Conservation (phyloP, 176 grass and related monocot species). For the Oryza punctata region DNA sequence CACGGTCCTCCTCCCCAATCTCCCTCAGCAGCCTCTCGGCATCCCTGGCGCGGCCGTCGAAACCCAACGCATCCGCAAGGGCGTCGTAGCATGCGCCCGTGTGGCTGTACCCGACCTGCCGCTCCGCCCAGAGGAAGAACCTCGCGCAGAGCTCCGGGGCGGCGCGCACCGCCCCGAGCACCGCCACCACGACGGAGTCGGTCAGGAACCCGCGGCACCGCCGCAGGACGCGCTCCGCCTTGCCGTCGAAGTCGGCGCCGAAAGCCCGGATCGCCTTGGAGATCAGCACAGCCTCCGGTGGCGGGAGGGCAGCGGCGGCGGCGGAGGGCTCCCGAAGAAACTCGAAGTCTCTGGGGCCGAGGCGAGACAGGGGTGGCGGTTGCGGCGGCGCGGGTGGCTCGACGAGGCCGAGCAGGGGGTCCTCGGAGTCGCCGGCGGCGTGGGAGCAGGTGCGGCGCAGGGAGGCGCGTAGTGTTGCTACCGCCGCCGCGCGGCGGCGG, state of each 20-base stretch:
- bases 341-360: constrained; percentile 63
- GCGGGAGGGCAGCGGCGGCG: constrained; percentile 27
- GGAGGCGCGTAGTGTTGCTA: constrained; percentile 35
- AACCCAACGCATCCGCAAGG: constrained; percentile 59
- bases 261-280: constrained; percentile 69
- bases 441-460: constrained; percentile 33
- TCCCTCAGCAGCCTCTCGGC: constrained; percentile 68
- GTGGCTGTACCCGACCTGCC: constrained; percentile 87
- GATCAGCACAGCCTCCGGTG: constrained; percentile 68
- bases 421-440: constrained; percentile 29
- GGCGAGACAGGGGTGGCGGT: background rate
- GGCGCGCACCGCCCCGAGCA: constrained; percentile 52
- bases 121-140: constrained; percentile 92
- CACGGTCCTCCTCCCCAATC: constrained; percentile 77
- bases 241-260: constrained; percentile 44
- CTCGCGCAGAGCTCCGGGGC: constrained; percentile 64
- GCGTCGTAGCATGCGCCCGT: constrained; percentile 63
- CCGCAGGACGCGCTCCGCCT: constrained; percentile 65
- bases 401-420: constrained; percentile 28
- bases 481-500: constrained; percentile 38
- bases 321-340: constrained; percentile 56
- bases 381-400: background rate
- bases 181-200: constrained; percentile 64
- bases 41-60: constrained; percentile 57
- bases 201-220: constrained; percentile 63